Evolutionary conservation across 805 yeast species (phyloP).

Genomic region (Yarrowia deformans): DNA sequence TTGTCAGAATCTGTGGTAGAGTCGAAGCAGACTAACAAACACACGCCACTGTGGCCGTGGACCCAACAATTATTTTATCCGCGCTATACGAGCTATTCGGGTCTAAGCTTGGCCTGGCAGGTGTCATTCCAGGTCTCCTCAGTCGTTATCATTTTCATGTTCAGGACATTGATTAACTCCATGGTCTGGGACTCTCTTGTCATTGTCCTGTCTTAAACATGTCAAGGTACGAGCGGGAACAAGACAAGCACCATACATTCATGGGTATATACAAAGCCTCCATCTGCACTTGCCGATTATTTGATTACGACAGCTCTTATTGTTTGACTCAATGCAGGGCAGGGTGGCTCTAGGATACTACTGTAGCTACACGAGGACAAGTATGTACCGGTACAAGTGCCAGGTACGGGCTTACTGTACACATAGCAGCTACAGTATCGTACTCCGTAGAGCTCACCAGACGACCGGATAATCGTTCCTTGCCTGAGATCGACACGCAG

Average conservation of each 20-base stretch:
- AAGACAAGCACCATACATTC: too few species aligned
- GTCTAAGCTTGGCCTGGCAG: not conserved
- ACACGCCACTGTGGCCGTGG: not conserved
- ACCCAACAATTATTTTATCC: too few species aligned
- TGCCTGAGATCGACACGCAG: slow-evolving; percentile 7
- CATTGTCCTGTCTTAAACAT: not conserved
- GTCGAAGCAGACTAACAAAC: too few species aligned
- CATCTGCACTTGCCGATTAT: not conserved
- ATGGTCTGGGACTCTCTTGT: not conserved
- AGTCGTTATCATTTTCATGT: not conserved
- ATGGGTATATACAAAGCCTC: not conserved
- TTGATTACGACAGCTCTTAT: not conserved
- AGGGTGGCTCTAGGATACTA: too few species aligned
- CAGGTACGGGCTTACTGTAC: too few species aligned
- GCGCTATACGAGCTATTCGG: not conserved
- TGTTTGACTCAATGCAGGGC: not conserved
- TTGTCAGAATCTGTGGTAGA: too few species aligned
- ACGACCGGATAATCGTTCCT: not conserved
- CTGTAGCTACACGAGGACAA: too few species aligned
- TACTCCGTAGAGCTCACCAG: not conserved
- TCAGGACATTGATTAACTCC: not conserved
- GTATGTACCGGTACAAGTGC: too few species aligned
- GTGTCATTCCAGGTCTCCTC: not conserved
- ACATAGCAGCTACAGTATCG: not conserved
- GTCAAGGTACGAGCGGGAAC: too few species aligned